These are phyloP conservation scores for Saccharomycopsis sp. DNA, from an alignment of 805 yeast genomes.

Conservation along the genomic window DNA sequence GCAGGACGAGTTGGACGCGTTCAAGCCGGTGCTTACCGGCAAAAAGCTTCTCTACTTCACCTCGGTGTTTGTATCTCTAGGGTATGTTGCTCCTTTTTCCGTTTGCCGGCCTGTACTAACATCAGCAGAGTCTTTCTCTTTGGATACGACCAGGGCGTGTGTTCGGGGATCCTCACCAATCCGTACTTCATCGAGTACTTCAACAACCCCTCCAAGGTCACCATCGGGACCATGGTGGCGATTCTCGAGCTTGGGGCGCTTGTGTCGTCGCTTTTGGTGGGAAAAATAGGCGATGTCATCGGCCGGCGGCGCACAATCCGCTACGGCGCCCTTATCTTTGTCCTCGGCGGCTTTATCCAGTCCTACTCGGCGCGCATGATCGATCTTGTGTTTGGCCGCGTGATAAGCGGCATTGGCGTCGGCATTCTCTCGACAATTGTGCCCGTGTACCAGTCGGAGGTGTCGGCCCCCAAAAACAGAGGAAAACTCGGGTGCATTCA, in stretches of 20 bases:
- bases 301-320: conserved; percentile 78
- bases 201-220: conserved; percentile 63
- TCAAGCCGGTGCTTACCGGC: conserved; percentile 20
- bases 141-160: conserved; percentile 86
- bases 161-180: conserved; percentile 79
- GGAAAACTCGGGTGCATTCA: conserved; percentile 83
- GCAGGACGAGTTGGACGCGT: conserved; percentile 6
- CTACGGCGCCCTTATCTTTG: conserved; percentile 71
- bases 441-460: conserved; percentile 84
- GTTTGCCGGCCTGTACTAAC: not conserved
- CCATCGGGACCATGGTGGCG: conserved; percentile 82
- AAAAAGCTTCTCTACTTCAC: conserved; percentile 29
- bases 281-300: conserved; percentile 66
- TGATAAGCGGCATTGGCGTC: conserved; percentile 79
- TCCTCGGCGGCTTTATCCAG: conserved; percentile 73
- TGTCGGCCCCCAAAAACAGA: conserved; percentile 79
- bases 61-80: conserved; percentile 34
- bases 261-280: conserved; percentile 69
- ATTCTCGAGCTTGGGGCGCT: conserved; percentile 85
- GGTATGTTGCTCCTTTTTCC: conserved; percentile 23
- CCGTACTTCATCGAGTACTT: conserved; percentile 62
- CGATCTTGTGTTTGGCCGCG: conserved; percentile 64
- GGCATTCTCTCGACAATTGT: conserved; percentile 80
- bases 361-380: conserved; percentile 48
- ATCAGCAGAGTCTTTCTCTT: conserved; percentile 47